Percentiles rank a stretch among this genome's conserved stretches.
Evolutionary conservation across 2,329 filamentous ascomycete genomes (phyloP).

Genomic region (Phaeosphaeriaceae sp.): DNA sequence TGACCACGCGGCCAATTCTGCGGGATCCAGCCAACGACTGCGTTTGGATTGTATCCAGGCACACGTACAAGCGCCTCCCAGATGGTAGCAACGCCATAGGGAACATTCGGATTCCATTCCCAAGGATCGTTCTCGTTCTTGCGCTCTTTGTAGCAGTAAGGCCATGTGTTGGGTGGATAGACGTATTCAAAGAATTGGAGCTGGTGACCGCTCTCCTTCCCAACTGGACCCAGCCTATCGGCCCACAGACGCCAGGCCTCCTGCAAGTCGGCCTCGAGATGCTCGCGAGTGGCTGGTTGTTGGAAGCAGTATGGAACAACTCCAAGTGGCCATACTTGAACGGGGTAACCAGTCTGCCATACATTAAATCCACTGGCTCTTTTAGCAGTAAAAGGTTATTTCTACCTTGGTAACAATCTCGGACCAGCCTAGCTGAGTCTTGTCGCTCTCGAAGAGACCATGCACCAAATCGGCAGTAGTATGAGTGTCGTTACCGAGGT

Average conservation of each 20-base stretch:
- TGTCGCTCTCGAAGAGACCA: background rate
- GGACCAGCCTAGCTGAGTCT: background rate
- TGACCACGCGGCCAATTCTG: background rate
- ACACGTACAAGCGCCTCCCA: background rate
- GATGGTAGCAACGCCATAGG: constrained; percentile 1
- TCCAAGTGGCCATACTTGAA: background rate
- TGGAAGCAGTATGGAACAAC: background rate
- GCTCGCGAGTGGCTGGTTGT: background rate
- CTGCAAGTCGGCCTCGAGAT: background rate
- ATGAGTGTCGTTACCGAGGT: constrained; percentile 1
- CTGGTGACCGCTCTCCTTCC: background rate
- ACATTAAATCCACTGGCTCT: too few species aligned
- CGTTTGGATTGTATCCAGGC: background rate
- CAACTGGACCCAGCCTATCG: background rate
- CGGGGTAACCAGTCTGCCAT: background rate
- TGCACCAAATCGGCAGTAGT: background rate
- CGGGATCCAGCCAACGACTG: background rate
- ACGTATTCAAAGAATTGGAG: background rate
- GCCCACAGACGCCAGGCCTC: constrained; percentile 1
- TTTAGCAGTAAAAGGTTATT: too few species aligned
- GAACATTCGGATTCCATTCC: background rate
- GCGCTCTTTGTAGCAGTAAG: constrained; percentile 2
- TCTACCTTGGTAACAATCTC: constrained; percentile 1
- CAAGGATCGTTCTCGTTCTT: background rate
- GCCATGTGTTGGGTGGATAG: background rate